These are phyloP conservation scores for Akebia trifoliata DNA, from an alignment of 164 flowering plant genomes.

Conservation along the genomic window DNA sequence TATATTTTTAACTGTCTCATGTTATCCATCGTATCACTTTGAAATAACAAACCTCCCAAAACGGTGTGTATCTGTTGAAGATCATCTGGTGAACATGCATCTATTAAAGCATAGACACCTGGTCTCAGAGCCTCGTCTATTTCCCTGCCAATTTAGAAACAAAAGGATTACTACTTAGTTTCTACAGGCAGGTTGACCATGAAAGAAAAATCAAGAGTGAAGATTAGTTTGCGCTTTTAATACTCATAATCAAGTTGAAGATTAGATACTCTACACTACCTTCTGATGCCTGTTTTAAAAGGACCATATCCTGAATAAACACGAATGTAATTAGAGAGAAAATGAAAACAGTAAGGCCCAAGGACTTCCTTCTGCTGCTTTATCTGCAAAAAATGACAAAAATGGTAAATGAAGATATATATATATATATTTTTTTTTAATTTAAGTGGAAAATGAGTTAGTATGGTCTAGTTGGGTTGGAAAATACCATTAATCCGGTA, in stretches of 20 bases:
- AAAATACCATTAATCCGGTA: too few species aligned
- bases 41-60: conserved; percentile 60
- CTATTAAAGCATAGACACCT: conserved; percentile 82
- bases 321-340: conserved; percentile 68
- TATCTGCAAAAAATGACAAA: conserved; percentile 47
- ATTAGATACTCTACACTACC: conserved; percentile 32
- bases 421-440: too few species aligned
- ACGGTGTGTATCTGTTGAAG: conserved; percentile 79
- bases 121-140: conserved; percentile 85
- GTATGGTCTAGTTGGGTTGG: too few species aligned
- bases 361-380: conserved; percentile 73
- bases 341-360: conserved; percentile 40
- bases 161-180: background rate
- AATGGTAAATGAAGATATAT: too few species aligned
- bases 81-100: conserved; percentile 70
- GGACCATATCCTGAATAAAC: conserved; percentile 75
- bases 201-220: background rate
- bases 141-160: conserved; percentile 49
- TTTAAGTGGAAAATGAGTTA: too few species aligned
- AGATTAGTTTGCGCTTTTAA: background rate
- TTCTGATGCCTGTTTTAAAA: conserved; percentile 59
- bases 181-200: background rate
- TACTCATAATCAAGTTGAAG: background rate
- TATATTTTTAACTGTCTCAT: background rate
- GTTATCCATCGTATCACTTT: background rate